These are phyloP conservation scores for Emmonsiellopsis sp. DNA, from an alignment of 2,329 filamentous ascomycete genomes.

Conservation along the genomic window DNA sequence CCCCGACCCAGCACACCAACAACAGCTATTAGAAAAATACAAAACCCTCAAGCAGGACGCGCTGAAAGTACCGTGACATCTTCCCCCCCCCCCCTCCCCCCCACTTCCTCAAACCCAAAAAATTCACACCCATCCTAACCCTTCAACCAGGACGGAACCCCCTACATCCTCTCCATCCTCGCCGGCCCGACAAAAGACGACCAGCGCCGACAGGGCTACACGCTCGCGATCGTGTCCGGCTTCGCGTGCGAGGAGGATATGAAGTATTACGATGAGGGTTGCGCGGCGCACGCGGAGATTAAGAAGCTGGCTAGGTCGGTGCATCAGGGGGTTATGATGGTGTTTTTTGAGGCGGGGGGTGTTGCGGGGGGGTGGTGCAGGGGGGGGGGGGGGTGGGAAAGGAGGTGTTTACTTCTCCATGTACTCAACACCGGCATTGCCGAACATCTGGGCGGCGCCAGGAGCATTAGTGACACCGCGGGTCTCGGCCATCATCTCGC, in stretches of 20 bases:
- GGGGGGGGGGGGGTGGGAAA: neutral
- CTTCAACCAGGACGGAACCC: slow-evolving; percentile 49
- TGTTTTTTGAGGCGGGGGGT: slow-evolving; percentile 13
- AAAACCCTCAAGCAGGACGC: slow-evolving; percentile 23
- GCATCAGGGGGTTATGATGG: slow-evolving; percentile 15
- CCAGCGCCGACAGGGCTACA: slow-evolving; percentile 53
- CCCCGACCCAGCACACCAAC: slow-evolving; percentile 28
- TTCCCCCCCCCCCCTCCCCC: no score
- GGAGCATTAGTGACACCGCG: slow-evolving; percentile 73
- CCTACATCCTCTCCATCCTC: slow-evolving; percentile 51
- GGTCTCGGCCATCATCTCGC: slow-evolving; percentile 72
- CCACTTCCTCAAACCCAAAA: neutral
- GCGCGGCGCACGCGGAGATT: slow-evolving; percentile 40
- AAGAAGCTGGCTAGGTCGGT: slow-evolving; percentile 13
- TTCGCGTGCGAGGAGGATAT: slow-evolving; percentile 55
- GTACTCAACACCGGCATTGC: slow-evolving; percentile 86
- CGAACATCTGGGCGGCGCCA: slow-evolving; percentile 85
- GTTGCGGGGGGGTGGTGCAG: neutral
- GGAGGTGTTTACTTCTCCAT: slow-evolving; percentile 65
- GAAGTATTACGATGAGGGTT: slow-evolving; percentile 53
- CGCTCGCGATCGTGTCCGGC: slow-evolving; percentile 47
- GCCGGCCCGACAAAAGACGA: slow-evolving; percentile 38
- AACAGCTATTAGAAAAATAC: slow-evolving; percentile 28
- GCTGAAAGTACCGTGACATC: slow-evolving; percentile 21
- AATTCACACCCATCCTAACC: neutral